Conservation (phyloP, 1,284 basidiomycete genomes). For the Ustilago xerochloae region DNA sequence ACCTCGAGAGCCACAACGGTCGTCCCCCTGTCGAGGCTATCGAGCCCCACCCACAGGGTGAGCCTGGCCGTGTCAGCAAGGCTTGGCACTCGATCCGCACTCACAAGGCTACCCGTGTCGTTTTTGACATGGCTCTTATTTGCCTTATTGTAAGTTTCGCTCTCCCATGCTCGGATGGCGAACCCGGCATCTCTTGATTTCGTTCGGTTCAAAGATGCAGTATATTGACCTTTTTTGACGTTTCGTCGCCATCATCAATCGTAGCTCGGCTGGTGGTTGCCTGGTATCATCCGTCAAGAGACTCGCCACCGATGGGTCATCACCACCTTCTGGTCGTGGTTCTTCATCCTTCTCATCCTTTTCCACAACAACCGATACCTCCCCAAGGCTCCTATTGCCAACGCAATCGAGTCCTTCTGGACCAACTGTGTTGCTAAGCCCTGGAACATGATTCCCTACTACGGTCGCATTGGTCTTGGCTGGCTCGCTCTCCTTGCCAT, state of each 20-base stretch:
- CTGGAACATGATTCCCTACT: constrained; percentile 55
- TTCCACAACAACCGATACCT: constrained; percentile 63
- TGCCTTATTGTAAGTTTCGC: constrained; percentile 36
- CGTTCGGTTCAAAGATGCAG: background rate
- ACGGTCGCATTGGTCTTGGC: constrained; percentile 46
- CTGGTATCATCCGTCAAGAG: constrained; percentile 49
- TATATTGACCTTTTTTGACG: background rate
- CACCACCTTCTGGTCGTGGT: constrained; percentile 56
- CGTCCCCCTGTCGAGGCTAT: constrained; percentile 33
- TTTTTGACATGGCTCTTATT: constrained; percentile 41
- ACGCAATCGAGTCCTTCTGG: constrained; percentile 45
- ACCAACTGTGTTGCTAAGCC: constrained; percentile 43
- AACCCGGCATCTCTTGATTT: background rate
- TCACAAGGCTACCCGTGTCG: constrained; percentile 39
- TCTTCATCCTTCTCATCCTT: constrained; percentile 64
- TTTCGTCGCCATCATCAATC: background rate
- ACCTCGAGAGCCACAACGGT: constrained; percentile 42
- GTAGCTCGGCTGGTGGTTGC: constrained; percentile 56
- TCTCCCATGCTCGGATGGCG: background rate
- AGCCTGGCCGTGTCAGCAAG: constrained; percentile 42
- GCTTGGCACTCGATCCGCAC: constrained; percentile 39
- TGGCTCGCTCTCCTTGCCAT: constrained; percentile 56
- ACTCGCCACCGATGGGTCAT: constrained; percentile 54
- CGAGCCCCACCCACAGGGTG: constrained; percentile 49
- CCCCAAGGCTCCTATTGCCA: constrained; percentile 56